phyloP scores from a whole-genome alignment of 306 rosid genomes.

The Ormosia emarginata region DNA sequence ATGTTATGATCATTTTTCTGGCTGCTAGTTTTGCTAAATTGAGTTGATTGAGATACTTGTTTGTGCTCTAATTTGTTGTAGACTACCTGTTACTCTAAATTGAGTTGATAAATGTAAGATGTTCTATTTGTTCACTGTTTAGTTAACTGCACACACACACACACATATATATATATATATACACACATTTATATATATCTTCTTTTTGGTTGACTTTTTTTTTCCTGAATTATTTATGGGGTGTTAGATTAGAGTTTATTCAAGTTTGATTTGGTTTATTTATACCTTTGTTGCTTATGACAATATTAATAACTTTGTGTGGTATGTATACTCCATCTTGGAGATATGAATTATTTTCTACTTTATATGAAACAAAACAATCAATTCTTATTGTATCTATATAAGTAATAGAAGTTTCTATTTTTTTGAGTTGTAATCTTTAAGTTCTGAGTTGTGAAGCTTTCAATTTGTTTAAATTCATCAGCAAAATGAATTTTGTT shows the following conservation, averaged over 20 bases:
- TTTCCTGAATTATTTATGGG: neutral
- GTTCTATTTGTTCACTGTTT: conserved; percentile 9
- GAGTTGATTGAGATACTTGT: neutral
- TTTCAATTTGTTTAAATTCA: conserved; percentile 18
- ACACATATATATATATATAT: too few species aligned
- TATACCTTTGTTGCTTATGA: neutral
- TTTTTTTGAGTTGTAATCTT: neutral
- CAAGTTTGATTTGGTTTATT: neutral
- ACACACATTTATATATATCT: neutral
- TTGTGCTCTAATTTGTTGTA: neutral
- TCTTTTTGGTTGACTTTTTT: neutral
- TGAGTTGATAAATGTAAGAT: too few species aligned
- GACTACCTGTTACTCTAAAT: neutral
- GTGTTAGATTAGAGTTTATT: neutral
- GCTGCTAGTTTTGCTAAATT: neutral
- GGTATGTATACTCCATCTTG: neutral
- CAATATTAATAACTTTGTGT: neutral
- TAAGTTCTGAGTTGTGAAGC: neutral
- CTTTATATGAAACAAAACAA: neutral
- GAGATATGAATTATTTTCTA: neutral
- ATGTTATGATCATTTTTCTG: neutral
- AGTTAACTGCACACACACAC: too few species aligned
- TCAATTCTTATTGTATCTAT: neutral
- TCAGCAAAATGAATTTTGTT: too few species aligned
- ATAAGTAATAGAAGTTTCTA: neutral